Evolutionary conservation across 148 eudicot species (phyloP).

Genomic region (Rhododendron molle): DNA sequence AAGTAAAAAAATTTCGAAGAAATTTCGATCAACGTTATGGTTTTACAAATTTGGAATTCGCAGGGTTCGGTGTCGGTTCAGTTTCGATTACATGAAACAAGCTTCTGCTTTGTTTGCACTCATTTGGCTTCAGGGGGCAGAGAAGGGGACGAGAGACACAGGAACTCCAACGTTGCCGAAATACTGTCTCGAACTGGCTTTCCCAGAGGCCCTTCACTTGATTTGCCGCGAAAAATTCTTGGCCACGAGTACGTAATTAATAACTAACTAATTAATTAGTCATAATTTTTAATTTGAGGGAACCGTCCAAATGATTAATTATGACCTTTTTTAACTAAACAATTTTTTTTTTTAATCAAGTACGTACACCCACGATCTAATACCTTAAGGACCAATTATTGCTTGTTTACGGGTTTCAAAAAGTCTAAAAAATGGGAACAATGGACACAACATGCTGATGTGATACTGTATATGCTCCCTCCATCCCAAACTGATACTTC

Average conservation of each 20-base stretch:
- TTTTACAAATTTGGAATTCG: neutral
- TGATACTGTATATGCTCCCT: no score
- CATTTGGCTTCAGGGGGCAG: conserved; percentile 62
- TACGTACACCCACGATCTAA: neutral
- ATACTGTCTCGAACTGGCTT: conserved; percentile 45
- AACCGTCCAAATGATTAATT: conserved; percentile 2
- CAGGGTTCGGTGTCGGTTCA: conserved; percentile 36
- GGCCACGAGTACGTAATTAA: conserved; percentile 43
- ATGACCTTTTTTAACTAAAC: neutral
- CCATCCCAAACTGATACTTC: no score
- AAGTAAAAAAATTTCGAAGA: no score
- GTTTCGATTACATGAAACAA: conserved; percentile 44
- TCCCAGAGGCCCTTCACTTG: conserved; percentile 22
- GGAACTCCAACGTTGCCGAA: conserved; percentile 40
- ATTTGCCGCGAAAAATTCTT: conserved; percentile 39
- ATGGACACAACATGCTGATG: no score
- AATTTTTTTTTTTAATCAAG: no score
- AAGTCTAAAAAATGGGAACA: no score
- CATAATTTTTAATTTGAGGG: neutral
- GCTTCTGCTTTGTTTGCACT: conserved; percentile 56
- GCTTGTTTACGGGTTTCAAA: neutral
- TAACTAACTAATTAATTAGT: neutral
- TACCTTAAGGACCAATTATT: conserved; percentile 4
- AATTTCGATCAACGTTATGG: neutral
- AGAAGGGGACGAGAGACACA: conserved; percentile 44